These are phyloP conservation scores for Hyphopichia pseudoburtonii DNA, from an alignment of 1,139 yeast species.

Conservation along the genomic window DNA sequence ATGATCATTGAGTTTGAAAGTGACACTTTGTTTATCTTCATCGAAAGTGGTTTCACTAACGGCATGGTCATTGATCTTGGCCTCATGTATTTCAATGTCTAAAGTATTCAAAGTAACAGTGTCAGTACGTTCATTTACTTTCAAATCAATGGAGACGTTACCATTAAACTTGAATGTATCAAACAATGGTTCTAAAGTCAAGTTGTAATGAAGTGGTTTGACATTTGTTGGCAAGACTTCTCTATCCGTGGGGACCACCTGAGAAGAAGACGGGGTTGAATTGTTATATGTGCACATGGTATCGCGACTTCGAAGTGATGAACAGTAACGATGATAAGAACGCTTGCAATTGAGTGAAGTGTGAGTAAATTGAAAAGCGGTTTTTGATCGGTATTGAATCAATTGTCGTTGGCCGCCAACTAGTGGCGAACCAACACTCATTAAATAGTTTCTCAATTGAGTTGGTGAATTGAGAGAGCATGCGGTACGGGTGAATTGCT, in stretches of 20 bases:
- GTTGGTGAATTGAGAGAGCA: too few relatives aligned
- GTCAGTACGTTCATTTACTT: conserved; percentile 55
- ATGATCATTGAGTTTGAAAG: conserved; percentile 55
- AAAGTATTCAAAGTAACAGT: conserved; percentile 57
- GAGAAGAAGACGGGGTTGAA: conserved; percentile 12
- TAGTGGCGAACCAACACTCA: conserved; percentile 3
- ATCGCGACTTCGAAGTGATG: too few relatives aligned
- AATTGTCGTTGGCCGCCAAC: not conserved
- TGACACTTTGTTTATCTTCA: conserved; percentile 61
- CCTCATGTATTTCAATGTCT: conserved; percentile 63
- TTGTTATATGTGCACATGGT: conserved; percentile 12
- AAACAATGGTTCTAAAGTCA: conserved; percentile 73
- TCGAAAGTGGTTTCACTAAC: conserved; percentile 37
- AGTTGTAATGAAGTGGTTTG: conserved; percentile 68
- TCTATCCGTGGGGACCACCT: conserved; percentile 36
- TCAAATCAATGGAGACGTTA: conserved; percentile 60
- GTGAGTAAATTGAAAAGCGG: not conserved
- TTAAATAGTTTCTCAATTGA: too few relatives aligned
- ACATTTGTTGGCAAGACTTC: conserved; percentile 74
- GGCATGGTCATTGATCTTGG: conserved; percentile 40
- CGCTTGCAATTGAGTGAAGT: not conserved
- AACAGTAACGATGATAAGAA: too few relatives aligned
- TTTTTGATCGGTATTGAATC: not conserved
- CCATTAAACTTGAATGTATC: conserved; percentile 72
- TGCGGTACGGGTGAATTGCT: not conserved